These are phyloP conservation scores for Quercus tomentella DNA, from an alignment of 331 rosid genomes.

Conservation along the genomic window DNA sequence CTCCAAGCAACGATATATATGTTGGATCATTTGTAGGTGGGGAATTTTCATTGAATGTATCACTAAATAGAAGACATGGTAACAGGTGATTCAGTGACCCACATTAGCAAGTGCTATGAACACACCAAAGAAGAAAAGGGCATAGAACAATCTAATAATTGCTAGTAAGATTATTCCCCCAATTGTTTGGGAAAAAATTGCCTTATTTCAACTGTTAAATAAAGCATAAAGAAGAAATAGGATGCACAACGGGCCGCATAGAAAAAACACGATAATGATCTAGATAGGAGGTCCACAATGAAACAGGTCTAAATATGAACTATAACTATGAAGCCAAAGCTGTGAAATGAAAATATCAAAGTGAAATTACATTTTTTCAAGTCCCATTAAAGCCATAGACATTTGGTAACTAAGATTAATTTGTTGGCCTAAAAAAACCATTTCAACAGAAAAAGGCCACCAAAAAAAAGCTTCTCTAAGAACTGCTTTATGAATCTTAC, in stretches of 20 bases:
- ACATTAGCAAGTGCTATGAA: constrained; percentile 12
- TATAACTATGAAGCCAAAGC: neutral
- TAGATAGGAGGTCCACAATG: neutral
- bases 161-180: neutral
- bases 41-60: constrained; percentile 87
- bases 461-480: too few species aligned
- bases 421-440: neutral
- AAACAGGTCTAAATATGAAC: neutral
- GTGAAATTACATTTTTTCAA: neutral
- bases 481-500: neutral
- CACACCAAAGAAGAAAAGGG: neutral
- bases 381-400: neutral
- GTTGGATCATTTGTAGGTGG: constrained; percentile 78
- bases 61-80: constrained; percentile 47
- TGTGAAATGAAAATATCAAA: neutral
- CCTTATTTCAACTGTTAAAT: neutral
- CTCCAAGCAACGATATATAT: constrained; percentile 82
- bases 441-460: neutral
- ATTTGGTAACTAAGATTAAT: neutral
- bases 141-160: neutral
- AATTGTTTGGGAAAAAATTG: neutral
- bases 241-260: neutral
- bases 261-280: neutral
- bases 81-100: constrained; percentile 17
- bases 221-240: neutral